A percentile compares a stretch with the other conserved stretches of the same genome.
phyloP scores from a whole-genome alignment of 2,329 filamentous ascomycete species.

The Colletotrichum salicis region DNA sequence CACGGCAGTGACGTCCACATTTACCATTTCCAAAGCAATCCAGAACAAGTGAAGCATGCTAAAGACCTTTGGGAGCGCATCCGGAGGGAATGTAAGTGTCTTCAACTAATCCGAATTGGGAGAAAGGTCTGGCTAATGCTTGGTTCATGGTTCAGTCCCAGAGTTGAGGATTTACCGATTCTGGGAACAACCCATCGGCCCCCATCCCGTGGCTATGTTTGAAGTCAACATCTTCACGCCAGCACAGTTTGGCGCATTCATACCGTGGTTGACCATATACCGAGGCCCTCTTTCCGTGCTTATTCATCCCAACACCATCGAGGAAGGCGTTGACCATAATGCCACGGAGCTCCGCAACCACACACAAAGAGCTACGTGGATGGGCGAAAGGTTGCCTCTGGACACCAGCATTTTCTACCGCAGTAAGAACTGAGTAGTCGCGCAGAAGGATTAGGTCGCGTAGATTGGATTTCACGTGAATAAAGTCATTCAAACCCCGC shows the following conservation, averaged over 20 bases:
- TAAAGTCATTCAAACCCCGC: too few relatives aligned
- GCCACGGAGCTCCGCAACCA: slow-evolving; percentile 65
- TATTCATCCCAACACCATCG: slow-evolving; percentile 84
- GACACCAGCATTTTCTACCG: slow-evolving; percentile 49
- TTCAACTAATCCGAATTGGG: not conserved
- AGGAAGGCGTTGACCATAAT: slow-evolving; percentile 44
- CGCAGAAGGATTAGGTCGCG: too few relatives aligned
- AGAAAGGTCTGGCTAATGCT: not conserved
- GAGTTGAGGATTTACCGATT: slow-evolving; percentile 84
- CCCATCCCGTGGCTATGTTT: slow-evolving; percentile 88
- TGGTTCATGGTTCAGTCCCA: slow-evolving; percentile 67
- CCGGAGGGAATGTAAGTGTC: slow-evolving; percentile 75
- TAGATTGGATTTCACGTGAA: too few relatives aligned
- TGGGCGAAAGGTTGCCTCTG: slow-evolving; percentile 74
- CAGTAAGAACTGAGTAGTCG: not conserved
- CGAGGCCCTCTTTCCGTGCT: slow-evolving; percentile 82
- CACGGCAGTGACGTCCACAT: slow-evolving; percentile 78
- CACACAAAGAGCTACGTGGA: slow-evolving; percentile 76
- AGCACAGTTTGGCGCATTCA: slow-evolving; percentile 87
- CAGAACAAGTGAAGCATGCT: slow-evolving; percentile 73
- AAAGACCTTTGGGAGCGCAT: slow-evolving; percentile 81
- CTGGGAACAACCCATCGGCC: slow-evolving; percentile 82
- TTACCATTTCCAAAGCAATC: slow-evolving; percentile 78
- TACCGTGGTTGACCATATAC: slow-evolving; percentile 86
- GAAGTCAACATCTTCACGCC: slow-evolving; percentile 91